Conservation (phyloP, 2,329 filamentous ascomycete species). For the Calonectria ilicicola region DNA sequence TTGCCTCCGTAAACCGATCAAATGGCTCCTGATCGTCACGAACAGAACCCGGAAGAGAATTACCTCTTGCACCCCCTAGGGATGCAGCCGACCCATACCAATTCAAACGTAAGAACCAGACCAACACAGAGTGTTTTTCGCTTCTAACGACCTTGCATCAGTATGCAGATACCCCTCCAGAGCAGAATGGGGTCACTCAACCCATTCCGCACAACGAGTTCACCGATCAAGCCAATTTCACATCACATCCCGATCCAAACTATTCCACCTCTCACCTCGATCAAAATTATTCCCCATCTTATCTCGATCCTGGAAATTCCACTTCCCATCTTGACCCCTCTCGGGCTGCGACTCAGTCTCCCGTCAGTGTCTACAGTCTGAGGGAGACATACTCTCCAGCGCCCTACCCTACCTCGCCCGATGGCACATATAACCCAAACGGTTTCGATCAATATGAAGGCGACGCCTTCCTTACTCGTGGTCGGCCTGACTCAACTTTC, state of each 20-base stretch:
- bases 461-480: not conserved
- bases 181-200: not conserved
- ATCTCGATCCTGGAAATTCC: too few species aligned
- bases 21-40: not conserved
- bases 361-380: not conserved
- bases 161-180: not conserved
- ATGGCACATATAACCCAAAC: not conserved
- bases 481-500: not conserved
- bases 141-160: not conserved
- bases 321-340: not conserved
- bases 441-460: not conserved
- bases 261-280: not conserved
- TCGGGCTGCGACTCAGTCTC: not conserved
- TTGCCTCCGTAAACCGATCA: not conserved
- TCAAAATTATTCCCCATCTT: not conserved
- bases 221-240: not conserved
- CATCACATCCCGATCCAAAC: not conserved
- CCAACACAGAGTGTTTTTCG: not conserved
- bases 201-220: not conserved
- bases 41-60: not conserved
- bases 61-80: not conserved
- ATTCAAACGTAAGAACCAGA: not conserved
- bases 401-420: not conserved
- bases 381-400: constrained; percentile 1
- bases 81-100: not conserved